Evolutionary conservation across 164 flowering plant genomes (phyloP), one percentile per base, ranked within the genome.

Genomic region (Macadamia tetraphylla): DNA sequence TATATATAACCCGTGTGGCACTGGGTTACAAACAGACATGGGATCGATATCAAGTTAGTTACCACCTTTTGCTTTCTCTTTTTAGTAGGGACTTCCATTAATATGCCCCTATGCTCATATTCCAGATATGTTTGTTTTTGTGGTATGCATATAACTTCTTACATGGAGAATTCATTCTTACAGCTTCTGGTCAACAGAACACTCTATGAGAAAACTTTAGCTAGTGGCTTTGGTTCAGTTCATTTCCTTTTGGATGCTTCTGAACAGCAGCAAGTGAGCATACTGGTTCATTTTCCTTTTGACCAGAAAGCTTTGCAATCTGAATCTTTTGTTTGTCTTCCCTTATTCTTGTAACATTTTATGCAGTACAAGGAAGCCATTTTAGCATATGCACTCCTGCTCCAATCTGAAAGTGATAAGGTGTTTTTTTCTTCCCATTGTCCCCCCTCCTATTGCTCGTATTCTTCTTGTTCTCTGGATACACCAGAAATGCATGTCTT

Each of bases 21-120:
- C 77, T 91, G 76, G 98, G 98, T 71, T 94, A 94, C 86, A 94
- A 94, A 76, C 97, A 90, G 75, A 94, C 98, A 58, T 78, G 97
- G 91, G 98, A 94, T 82, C 84, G 98, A 65, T 94, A 94, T 81
- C 96, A 94, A 74, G 98, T 91, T 75, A 84, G 90, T 75, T 44
- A 55, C 30, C 14, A 65, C 11, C 23, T 35, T 65, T n/a, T 17
- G 11, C 64, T 30, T 15, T 30, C 49, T 35, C 57, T 4, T 30
- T 58, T 3, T n/a, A 42, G 51, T 58, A 40, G 17, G 12, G n/a
- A 29, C 14, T 56, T 67, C 60, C 64, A 59, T 29, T 29, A 17
- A 43, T 17, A 40, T n/a, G 12, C 23, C 12, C 29, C 17, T 67
- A 32, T 30, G 1, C 9, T 43, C 7, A 15, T 12, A 4, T 1